A percentile compares a stretch with the other conserved stretches of the same genome.
Evolutionary conservation across 208 protist genomes (phyloP).

Genomic region (Trypanosoma brucei): DNA sequence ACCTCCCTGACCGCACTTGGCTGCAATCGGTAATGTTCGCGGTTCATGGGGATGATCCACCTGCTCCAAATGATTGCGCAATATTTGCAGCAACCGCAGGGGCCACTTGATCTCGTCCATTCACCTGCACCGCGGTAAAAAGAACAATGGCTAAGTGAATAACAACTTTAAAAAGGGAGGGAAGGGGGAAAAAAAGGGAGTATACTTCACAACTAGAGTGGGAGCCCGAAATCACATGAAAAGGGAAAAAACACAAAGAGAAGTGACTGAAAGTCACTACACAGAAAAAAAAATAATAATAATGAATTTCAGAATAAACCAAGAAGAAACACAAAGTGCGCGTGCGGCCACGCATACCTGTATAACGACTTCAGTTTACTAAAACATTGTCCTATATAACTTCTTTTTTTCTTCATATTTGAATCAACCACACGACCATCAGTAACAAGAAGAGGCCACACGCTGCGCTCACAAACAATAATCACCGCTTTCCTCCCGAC

Average conservation of each 20-base stretch:
- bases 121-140: neutral
- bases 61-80: slow-evolving; percentile 41
- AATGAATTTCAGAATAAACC: no score
- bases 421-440: no score
- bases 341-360: no score
- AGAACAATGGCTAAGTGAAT: slow-evolving; percentile 1
- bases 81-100: slow-evolving; percentile 32
- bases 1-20: slow-evolving; percentile 16
- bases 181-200: slow-evolving; percentile 4
- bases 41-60: slow-evolving; percentile 56
- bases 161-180: slow-evolving; percentile 3
- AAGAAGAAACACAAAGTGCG: no score
- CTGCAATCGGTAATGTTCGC: slow-evolving; percentile 38
- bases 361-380: no score
- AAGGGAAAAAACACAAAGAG: neutral
- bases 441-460: no score
- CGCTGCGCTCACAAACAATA: no score
- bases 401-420: no score
- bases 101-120: slow-evolving; percentile 47
- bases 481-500: no score
- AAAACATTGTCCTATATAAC: no score
- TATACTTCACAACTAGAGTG: neutral
- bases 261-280: neutral
- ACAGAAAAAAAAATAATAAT: no score
- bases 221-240: neutral